Evolutionary conservation across 2,329 filamentous ascomycete species (phyloP).

Genomic region (Metarhizium brunneum): DNA sequence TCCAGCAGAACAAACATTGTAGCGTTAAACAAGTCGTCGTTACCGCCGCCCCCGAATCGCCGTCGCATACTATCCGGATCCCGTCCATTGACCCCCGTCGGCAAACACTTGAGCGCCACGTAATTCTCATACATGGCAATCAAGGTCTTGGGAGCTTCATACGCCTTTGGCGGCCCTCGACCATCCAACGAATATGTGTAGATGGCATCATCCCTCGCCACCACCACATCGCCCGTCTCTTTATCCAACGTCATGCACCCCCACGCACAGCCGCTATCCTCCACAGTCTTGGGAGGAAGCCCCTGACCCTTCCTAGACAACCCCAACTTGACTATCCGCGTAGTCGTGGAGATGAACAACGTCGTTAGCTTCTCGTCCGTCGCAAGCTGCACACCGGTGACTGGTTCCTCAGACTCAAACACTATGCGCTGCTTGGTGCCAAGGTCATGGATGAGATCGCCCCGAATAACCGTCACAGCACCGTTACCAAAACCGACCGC

Average conservation of each 20-base stretch:
- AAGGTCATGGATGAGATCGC: slow-evolving; percentile 89
- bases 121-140: slow-evolving; percentile 77
- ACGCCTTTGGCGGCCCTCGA: slow-evolving; percentile 78
- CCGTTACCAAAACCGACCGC: slow-evolving; percentile 96
- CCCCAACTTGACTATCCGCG: slow-evolving; percentile 73
- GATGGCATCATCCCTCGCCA: slow-evolving; percentile 91
- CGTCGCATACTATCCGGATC: slow-evolving; percentile 54
- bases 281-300: slow-evolving; percentile 76
- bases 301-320: slow-evolving; percentile 86
- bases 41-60: slow-evolving; percentile 61
- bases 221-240: slow-evolving; percentile 71
- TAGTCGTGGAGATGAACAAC: slow-evolving; percentile 86
- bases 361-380: slow-evolving; percentile 56
- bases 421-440: slow-evolving; percentile 91
- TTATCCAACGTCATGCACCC: slow-evolving; percentile 89
- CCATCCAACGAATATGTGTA: slow-evolving; percentile 87
- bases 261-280: slow-evolving; percentile 84
- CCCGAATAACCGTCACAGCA: slow-evolving; percentile 83
- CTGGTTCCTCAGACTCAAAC: slow-evolving; percentile 91
- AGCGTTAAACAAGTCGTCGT: slow-evolving; percentile 72
- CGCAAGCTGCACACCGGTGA: slow-evolving; percentile 79
- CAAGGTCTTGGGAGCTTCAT: slow-evolving; percentile 81
- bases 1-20: slow-evolving; percentile 89
- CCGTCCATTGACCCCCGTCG: slow-evolving; percentile 40
- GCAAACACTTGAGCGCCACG: slow-evolving; percentile 76